Evolutionary conservation across 306 rosid species (phyloP).

Genomic region (Malus fusca): DNA sequence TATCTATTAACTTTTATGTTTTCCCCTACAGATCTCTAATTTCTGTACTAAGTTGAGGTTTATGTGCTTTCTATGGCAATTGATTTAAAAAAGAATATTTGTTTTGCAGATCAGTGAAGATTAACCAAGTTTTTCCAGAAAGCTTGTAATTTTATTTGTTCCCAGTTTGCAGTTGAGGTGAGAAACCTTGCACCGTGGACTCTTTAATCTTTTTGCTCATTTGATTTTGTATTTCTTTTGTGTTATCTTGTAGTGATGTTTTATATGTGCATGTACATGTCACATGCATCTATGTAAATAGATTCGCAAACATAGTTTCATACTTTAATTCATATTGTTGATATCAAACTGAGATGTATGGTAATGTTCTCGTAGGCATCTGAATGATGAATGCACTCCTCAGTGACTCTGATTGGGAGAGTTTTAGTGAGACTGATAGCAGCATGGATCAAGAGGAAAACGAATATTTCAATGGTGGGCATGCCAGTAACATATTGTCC

Average conservation of each 20-base stretch:
- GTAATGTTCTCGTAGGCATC: constrained; percentile 35
- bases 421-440: constrained; percentile 68
- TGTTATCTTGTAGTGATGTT: neutral
- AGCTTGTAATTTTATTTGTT: neutral
- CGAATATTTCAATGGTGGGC: constrained; percentile 57
- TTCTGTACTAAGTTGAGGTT: constrained; percentile 5
- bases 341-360: constrained; percentile 1
- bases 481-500: constrained; percentile 77
- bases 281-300: neutral
- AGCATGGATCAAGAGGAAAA: constrained; percentile 72
- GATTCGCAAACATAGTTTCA: constrained; percentile 1
- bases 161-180: constrained; percentile 23
- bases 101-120: constrained; percentile 8
- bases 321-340: constrained; percentile 7
- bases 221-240: constrained; percentile 5
- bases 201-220: constrained; percentile 9
- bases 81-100: neutral
- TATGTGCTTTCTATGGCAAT: constrained; percentile 10
- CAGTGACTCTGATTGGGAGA: constrained; percentile 80
- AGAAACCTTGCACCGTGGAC: constrained; percentile 13
- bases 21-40: neutral
- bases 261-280: neutral
- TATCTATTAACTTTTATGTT: neutral
- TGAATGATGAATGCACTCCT: constrained; percentile 49
- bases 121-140: neutral